Evolutionary conservation across 345 rosid species (phyloP), one percentile per base, ranked within the genome.

Genomic region (Melastoma malabathricum): DNA sequence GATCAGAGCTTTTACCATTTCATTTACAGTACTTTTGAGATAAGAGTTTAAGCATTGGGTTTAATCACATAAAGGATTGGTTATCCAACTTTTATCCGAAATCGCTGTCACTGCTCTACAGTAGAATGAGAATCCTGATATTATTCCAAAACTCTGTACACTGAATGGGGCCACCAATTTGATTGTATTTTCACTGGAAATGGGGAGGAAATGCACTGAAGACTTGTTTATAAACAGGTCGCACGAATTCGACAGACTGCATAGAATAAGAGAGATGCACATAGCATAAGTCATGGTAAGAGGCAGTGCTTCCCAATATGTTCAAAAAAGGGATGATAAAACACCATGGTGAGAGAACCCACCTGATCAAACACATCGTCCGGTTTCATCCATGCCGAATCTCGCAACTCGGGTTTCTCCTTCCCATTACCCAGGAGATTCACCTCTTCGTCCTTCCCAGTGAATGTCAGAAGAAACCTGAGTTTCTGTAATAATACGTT

Each of bases 191-290:
- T 59, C 43, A 59, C 48, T 73, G 72, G 38, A 92, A 84, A 74
- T 84, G 61, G 18, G 84, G 78, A 49, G 77, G 53, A 39, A 87
- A 87, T 50, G 22, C 82, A 2, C 71, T 45, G 54, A 84, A 52
- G 64, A 84, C 89, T 72, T 92, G 78, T 67, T 75, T 73, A 77
- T 87, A 84, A 13, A 87, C 95, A 44, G 87, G 79, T 67, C 78
- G 87, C 81, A 87, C 87, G 76, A 92, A 92, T 41, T 81, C 95
- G 57, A 82, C 95, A 0, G 93, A 93, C 95, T 92, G 86, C 61
- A 71, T 15, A 15, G 12, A 34, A 34, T 12, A 57, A 12, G 15
- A 20, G 16, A 15, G 23, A 44, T 25, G 31, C 29, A 46, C 43
- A 38, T 13, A 18, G 44, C 17, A 23, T 8, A 29, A 29, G 9